Evolutionary conservation across 1,284 basidiomycete genomes (phyloP).

Genomic region (Phylloboletellus chloephorus): DNA sequence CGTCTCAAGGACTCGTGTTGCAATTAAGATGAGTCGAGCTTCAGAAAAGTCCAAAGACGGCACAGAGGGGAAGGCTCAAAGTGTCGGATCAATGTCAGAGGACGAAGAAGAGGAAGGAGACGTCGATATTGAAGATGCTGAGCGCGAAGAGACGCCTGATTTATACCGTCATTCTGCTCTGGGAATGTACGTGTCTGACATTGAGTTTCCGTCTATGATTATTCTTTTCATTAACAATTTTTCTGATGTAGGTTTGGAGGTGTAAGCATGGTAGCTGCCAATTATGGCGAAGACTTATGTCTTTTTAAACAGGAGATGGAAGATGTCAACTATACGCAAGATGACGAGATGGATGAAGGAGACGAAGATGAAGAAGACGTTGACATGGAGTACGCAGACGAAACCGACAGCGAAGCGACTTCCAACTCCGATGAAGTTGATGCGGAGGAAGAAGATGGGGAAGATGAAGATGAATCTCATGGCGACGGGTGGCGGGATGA

Average conservation of each 20-base stretch:
- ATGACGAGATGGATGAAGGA: slow-evolving; percentile 78
- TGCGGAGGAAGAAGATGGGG: slow-evolving; percentile 57
- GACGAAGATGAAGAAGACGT: slow-evolving; percentile 78
- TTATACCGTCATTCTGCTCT: slow-evolving; percentile 95
- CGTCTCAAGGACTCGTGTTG: slow-evolving; percentile 75
- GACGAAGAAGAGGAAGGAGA: slow-evolving; percentile 62
- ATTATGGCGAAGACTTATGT: slow-evolving; percentile 3
- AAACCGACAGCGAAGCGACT: slow-evolving; percentile 74
- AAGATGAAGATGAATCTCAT: slow-evolving; percentile 54
- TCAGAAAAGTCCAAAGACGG: slow-evolving; percentile 67
- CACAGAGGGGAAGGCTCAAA: slow-evolving; percentile 48
- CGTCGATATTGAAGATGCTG: slow-evolving; percentile 40
- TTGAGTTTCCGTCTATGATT: not conserved
- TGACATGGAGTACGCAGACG: slow-evolving; percentile 83
- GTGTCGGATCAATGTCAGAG: slow-evolving; percentile 54
- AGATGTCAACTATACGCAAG: slow-evolving; percentile 60
- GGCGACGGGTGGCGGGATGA: slow-evolving; percentile 65
- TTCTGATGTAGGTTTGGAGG: slow-evolving; percentile 60
- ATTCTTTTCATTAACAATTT: slow-evolving; percentile 1
- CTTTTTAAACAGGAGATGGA: slow-evolving; percentile 69
- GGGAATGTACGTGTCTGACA: slow-evolving; percentile 69
- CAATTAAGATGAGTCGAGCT: slow-evolving; percentile 92
- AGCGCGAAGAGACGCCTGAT: slow-evolving; percentile 82
- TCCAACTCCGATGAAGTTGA: slow-evolving; percentile 62
- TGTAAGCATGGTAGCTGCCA: slow-evolving; percentile 44